Base-by-base conservation (phyloP, 371 early-diverging fungal species). In the Quaeritorhiza haematococci region DNA sequence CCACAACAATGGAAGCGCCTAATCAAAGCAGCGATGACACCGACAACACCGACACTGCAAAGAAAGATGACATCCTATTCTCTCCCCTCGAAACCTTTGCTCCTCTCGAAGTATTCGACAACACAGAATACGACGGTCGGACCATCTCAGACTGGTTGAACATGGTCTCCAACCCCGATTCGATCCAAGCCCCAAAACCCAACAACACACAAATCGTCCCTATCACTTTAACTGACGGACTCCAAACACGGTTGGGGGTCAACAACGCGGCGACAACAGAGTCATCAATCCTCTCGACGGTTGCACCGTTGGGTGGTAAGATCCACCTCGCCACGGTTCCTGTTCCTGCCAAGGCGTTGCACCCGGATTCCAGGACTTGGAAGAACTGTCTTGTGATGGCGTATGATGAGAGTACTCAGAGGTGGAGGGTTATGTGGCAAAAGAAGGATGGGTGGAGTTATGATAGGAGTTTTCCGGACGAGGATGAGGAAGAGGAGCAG, bases 101-200 rank as follows among this genome's bases (percentile, higher is more conserved):
- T n/a, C 75, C 76, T 23, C 49, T 81, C 29, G 55, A 68, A 17
- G 50, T 50, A 0, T 79, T 78, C 49, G 81, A 81, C 59, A 55
- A 79, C 53, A 50, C 59, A 8, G 78, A 79, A 33, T 79, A 47
- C 49, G 81, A 80, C 21, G 49, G 62, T n/a, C 55, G 80, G 28
- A 69, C 72, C 0, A 45, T 62, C 7, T 28, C 33, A 27, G 82
- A 81, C 26, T 81, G 82, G 82, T 53, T 79, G 43, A 33, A 67
- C 46, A 63, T 15, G 24, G 50, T 59, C 1, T 21, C 63, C n/a
- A 54, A 3, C 10, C 3, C 17, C 24, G 5, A 35, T 4, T 27
- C 58, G 2, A 58, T 48, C 48, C 15, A 48, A 26, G 26, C 48
- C 19, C 48, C 13, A 13, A 48, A 26, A 23, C 15, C 13, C 15